These are phyloP conservation scores for Atractiella rhizophila DNA, from an alignment of 768 basidiomycete species.

Conservation along the genomic window DNA sequence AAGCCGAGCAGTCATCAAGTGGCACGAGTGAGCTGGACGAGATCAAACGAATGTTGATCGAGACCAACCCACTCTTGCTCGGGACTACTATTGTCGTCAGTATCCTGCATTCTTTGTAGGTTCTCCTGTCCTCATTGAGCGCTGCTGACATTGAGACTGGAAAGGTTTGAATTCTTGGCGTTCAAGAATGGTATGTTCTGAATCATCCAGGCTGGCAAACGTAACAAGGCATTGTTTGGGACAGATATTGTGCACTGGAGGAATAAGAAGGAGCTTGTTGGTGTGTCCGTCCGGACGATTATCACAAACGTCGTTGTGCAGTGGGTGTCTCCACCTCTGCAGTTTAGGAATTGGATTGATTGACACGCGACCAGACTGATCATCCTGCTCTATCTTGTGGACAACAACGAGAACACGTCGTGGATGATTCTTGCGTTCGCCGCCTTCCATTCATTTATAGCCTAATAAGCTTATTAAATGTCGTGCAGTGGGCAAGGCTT, in stretches of 20 bases:
- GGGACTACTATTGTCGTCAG: constrained; percentile 61
- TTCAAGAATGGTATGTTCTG: background rate
- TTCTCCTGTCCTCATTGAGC: constrained; percentile 4
- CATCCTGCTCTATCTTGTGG: constrained; percentile 37
- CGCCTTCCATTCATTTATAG: background rate
- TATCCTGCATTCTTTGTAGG: constrained; percentile 74
- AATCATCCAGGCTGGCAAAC: constrained; percentile 19
- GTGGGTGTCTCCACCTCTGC: background rate
- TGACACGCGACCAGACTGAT: constrained; percentile 25
- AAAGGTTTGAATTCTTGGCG: constrained; percentile 33
- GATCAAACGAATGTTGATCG: constrained; percentile 69
- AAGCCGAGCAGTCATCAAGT: constrained; percentile 22
- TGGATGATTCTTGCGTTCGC: constrained; percentile 70
- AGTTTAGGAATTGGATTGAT: background rate
- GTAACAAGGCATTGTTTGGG: no score
- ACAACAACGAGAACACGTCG: constrained; percentile 73
- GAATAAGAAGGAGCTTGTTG: constrained; percentile 65
- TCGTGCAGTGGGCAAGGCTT: constrained; percentile 6
- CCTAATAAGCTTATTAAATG: background rate
- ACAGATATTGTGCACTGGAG: constrained; percentile 45
- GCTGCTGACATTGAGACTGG: constrained; percentile 1
- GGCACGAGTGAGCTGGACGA: constrained; percentile 63
- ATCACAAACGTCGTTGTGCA: constrained; percentile 72
- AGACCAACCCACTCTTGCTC: constrained; percentile 47
- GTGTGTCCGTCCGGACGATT: constrained; percentile 68